phyloP scores from a whole-genome alignment of 2,329 filamentous ascomycete species.

The Fusarium sp. region DNA sequence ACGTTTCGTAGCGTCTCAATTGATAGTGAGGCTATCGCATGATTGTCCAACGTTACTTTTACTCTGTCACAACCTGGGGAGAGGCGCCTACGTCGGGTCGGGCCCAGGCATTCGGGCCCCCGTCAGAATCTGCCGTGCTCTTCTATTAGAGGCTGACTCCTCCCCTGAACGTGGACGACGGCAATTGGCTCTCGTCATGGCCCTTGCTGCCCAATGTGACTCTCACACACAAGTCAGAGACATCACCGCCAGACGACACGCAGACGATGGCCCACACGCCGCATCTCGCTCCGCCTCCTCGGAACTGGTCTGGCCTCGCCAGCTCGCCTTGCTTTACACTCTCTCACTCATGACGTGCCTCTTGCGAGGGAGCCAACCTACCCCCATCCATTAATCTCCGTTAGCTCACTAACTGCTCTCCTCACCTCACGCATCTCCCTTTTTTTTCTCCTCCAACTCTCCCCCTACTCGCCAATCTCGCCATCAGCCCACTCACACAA shows the following conservation, averaged over 20 bases:
- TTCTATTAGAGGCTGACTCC: conserved; percentile 5
- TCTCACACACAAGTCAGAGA: conserved; percentile 4
- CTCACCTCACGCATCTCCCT: neutral
- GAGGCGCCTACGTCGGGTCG: conserved; percentile 4
- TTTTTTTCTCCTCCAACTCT: neutral
- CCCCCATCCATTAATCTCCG: conserved; percentile 34
- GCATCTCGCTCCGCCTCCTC: conserved; percentile 13
- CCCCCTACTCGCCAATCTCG: conserved; percentile 1
- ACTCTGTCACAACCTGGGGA: conserved; percentile 1
- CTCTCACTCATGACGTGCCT: neutral
- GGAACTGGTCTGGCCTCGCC: neutral
- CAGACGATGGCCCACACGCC: neutral
- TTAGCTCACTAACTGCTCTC: conserved; percentile 30
- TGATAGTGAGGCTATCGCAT: conserved; percentile 21
- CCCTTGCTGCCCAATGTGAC: conserved; percentile 43
- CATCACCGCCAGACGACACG: conserved; percentile 4
- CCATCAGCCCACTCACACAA: conserved; percentile 4
- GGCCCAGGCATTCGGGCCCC: conserved; percentile 20
- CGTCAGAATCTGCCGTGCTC: neutral
- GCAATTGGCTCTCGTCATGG: conserved; percentile 38
- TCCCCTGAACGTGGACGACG: conserved; percentile 36
- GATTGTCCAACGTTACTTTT: neutral
- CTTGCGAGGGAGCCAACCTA: conserved; percentile 35
- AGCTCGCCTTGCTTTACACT: neutral
- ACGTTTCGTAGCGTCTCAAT: conserved; percentile 19